phyloP scores from a whole-genome alignment of 768 basidiomycete species.

The Termitomyces sp. region DNA sequence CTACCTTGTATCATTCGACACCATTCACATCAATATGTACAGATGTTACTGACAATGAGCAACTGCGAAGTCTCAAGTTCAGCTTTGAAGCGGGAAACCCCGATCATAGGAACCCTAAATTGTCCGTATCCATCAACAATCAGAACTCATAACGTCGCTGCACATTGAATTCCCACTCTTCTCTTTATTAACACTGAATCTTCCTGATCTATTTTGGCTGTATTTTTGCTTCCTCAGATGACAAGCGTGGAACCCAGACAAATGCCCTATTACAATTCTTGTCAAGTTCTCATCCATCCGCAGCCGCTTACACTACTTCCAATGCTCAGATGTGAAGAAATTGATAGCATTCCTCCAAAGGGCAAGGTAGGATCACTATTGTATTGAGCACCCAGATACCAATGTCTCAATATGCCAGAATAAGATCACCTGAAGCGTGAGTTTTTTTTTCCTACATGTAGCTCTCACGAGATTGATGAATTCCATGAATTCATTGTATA shows the following conservation, averaged over 20 bases:
- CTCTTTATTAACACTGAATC: too few relatives aligned
- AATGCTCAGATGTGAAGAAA: background rate
- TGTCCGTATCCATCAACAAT: background rate
- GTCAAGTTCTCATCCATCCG: background rate
- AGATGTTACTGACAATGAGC: background rate
- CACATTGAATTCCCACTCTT: background rate
- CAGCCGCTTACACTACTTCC: too few relatives aligned
- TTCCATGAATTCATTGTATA: background rate
- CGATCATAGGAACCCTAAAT: background rate
- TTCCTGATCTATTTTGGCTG: background rate
- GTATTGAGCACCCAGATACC: background rate
- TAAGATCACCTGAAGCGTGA: background rate
- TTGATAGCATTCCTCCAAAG: background rate
- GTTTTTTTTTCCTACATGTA: background rate
- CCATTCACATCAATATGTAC: too few relatives aligned
- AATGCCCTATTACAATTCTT: background rate
- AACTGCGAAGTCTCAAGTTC: background rate
- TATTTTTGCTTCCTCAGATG: too few relatives aligned
- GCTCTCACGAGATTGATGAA: background rate
- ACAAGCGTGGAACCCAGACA: too few relatives aligned
- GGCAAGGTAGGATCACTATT: background rate
- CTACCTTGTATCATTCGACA: background rate
- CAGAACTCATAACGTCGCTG: background rate
- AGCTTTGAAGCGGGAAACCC: too few relatives aligned
- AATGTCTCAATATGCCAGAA: background rate